Base-by-base conservation (phyloP, 2,329 filamentous ascomycete genomes). In the Nakataea oryzae region DNA sequence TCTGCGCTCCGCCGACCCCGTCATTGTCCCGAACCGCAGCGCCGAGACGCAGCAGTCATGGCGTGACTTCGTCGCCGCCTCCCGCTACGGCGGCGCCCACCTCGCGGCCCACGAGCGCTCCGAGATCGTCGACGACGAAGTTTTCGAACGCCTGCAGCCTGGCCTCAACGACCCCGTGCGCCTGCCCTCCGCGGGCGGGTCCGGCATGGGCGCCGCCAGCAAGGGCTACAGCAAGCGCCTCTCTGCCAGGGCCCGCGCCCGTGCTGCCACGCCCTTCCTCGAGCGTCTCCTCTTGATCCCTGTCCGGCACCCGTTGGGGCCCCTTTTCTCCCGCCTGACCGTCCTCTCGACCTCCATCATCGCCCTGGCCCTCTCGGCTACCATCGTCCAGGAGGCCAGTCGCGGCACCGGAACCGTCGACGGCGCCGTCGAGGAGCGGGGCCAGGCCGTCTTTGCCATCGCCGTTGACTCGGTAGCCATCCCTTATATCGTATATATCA, bases 401-500 rank as follows among this genome's bases (percentile, higher is more conserved):
- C 21, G 41, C 3, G 41, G 41, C 41, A 11, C 21, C 21, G 41
- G 41, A 11, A 11, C 8, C 67, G 74, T 67, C 68, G 76, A 70
- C 63, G 73, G 70, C 73, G 72, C 70, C 32, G 75, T 79, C 2
- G 63, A 66, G 9, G 86, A 91, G 71, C 86, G 84, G 32, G 85
- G 88, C 54, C 96, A 95, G 60, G 89, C 91, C 9, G 84, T 92
- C 63, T 92, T 97, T 77, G 93, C 93, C 32, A 88, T 97, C 61
- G 85, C 91, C 47, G 90, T 99, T 54, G 93, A 97, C 74, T 86
- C 88, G 8, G 82, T 97, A 17, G 93, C 95, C 3, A 82, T 97
- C 63, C 86, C 93, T 3, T 99, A 97, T 75, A 88, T 96, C 62
- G 78, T 90, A 59, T 97, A 96, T 76, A 95, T 97, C 77, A 96